Evolutionary conservation across 73 alveolate genomes (phyloP).

Genomic region (Stentor roeselii): DNA sequence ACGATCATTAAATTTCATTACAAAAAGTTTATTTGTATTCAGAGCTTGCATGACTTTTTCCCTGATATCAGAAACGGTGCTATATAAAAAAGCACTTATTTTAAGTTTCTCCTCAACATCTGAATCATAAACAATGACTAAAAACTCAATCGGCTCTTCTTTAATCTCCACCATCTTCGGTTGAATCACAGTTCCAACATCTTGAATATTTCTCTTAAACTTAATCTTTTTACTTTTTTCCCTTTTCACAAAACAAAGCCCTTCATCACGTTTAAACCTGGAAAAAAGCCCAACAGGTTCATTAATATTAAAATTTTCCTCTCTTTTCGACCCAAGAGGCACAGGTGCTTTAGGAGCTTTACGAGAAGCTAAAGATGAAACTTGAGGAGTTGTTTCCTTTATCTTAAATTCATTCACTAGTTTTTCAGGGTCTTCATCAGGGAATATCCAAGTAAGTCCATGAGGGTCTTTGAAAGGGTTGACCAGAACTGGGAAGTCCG

Average conservation of each 20-base stretch:
- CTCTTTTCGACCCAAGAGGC: not conserved
- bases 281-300: not conserved
- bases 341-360: not conserved
- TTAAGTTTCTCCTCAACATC: not conserved
- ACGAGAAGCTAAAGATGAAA: not conserved
- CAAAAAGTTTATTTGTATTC: not conserved
- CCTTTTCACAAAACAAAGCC: too few relatives aligned
- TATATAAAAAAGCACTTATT: not conserved
- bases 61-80: not conserved
- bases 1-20: not conserved
- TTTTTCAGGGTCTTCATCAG: not conserved
- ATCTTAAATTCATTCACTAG: too few relatives aligned
- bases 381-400: not conserved
- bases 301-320: too few relatives aligned
- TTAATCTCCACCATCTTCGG: not conserved
- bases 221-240: too few relatives aligned
- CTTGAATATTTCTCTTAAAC: too few relatives aligned
- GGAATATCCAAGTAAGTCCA: not conserved
- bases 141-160: not conserved
- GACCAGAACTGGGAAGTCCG: not conserved
- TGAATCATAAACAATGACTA: not conserved
- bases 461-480: constrained; percentile 1
- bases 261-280: not conserved
- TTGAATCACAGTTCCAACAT: not conserved
- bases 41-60: not conserved